These are phyloP conservation scores for Phytophthora kernoviae DNA, from an alignment of 352 stramenopile species.

Conservation along the genomic window DNA sequence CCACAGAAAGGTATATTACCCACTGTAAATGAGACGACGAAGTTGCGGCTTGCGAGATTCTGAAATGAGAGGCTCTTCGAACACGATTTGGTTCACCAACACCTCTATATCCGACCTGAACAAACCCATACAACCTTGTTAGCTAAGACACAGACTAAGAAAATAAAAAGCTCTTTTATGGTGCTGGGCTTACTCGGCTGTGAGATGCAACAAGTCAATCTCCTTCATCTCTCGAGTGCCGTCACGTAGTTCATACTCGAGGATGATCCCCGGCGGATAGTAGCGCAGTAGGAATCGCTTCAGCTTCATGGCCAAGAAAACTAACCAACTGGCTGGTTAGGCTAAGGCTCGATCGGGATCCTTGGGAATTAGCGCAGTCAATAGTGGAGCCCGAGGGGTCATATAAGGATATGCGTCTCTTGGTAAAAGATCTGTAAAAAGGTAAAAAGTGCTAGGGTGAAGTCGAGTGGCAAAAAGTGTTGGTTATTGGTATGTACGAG, in stretches of 20 bases:
- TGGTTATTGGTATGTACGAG: too few species aligned
- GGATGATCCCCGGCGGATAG: conserved; percentile 95
- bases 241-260: conserved; percentile 95
- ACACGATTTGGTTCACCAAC: conserved; percentile 95
- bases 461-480: too few species aligned
- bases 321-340: conserved; percentile 8
- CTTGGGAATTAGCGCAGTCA: conserved; percentile 5
- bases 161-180: not conserved
- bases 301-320: conserved; percentile 89
- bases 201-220: conserved; percentile 95
- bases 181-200: conserved; percentile 87
- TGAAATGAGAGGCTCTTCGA: conserved; percentile 94
- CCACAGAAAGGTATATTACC: conserved; percentile 13
- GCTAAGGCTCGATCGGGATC: conserved; percentile 16
- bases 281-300: conserved; percentile 96
- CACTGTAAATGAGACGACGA: conserved; percentile 92
- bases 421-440: not conserved
- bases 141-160: not conserved
- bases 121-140: not conserved
- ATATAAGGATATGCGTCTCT: too few species aligned
- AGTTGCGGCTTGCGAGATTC: conserved; percentile 94
- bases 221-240: conserved; percentile 94
- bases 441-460: too few species aligned
- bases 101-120: conserved; percentile 92
- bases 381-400: not conserved